Evolutionary conservation across 495 filamentous ascomycete genomes (phyloP), one percentile per base, ranked within the genome.

Genomic region (Sphaerosporella brunnea): DNA sequence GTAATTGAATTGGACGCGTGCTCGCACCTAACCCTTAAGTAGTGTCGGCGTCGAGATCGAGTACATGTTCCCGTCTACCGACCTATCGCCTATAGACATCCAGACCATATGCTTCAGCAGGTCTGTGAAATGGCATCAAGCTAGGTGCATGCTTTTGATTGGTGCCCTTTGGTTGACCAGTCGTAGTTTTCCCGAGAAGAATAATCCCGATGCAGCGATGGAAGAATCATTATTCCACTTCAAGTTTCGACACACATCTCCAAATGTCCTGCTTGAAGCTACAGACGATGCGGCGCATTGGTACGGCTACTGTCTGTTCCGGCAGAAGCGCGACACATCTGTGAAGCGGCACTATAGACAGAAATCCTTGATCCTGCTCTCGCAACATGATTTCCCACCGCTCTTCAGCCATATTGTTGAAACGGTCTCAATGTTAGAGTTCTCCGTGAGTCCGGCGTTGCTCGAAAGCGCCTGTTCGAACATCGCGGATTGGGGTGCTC

Each of bases 31-130:
- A 43, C 24, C 19, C 19, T 43, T 11, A 13, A 2, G 23, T 43
- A 11, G 13, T 23, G 34, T 21, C 53, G 58, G 58, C 32, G 58
- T 61, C 26, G 58, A 61, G 50, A 52, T 61, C 11, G 58, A 61
- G 48, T 61, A 61, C 45, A 61, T 61, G 58, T 60, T 61, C 24
- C 58, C 58, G 21, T 56, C 57, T 7, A 61, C 58, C 47, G 51
- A 60, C 45, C 56, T 61, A 36, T 61, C 58, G 8, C 36, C 45
- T 18, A 35, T 53, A 15, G 58, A 61, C 50, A 38, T 61, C 15
- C 53, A 60, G 28, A 60, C 57, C 9, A 61, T 61, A 45, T 61
- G 58, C 48, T 60, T 61, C 42, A 61, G 57, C 48, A 61, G 57
- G 57, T 60, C 24, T 34, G 51, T 51, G 30, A 24, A n/a, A n/a